Base-by-base conservation (phyloP, 2,329 filamentous ascomycete genomes). In the Apiospora aurea region DNA sequence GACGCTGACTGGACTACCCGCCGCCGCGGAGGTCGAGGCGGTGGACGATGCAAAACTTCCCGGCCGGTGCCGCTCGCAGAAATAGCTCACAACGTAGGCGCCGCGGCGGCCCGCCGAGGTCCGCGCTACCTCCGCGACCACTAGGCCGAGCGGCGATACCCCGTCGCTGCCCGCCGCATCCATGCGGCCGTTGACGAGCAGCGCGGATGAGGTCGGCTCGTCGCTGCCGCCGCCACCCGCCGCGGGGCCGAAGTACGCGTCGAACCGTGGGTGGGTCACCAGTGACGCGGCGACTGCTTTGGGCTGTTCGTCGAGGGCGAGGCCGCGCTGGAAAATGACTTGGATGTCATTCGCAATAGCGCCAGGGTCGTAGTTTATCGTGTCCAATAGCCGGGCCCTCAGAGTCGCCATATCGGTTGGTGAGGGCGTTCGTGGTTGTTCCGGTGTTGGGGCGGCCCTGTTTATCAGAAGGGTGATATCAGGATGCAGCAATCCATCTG, bases 31-130 rank as follows among this genome's bases (percentile, higher is more conserved):
- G 11, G 72, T 43, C 61, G 70, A 26, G 1, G n/a, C 66, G 0
- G 34, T 68, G 0, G 34, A 5, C 6, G 34, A 38, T 5, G 34
- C n/a, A 10, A 51, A 57, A 46, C 47, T 16, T 43, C 57, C 71
- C 1, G 73, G 73, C 8, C 46, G 70, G 67, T 75, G 73, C 41
- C 69, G 70, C 61, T 71, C 71, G 57, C 74, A 75, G 69, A 76
- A 76, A 26, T 73, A 75, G 16, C 71, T 72, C n/a, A 74, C 26
- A 16, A 74, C 66, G 41, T 71, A 75, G 5, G 69, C 73, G 8
- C 64, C 64, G n/a, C 26, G 71, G 8, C n/a, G 47, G 18, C 67
- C 69, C 34, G 18, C 26, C 13, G 71, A 47, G 24, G 44, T n/a
- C 47, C 61, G 71, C 53, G 49, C 73, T 1, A 76, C 29, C 38